A percentile compares a stretch with the other conserved stretches of the same genome.
phyloP scores from a whole-genome alignment of 495 filamentous ascomycete species.

The Podospora comata region DNA sequence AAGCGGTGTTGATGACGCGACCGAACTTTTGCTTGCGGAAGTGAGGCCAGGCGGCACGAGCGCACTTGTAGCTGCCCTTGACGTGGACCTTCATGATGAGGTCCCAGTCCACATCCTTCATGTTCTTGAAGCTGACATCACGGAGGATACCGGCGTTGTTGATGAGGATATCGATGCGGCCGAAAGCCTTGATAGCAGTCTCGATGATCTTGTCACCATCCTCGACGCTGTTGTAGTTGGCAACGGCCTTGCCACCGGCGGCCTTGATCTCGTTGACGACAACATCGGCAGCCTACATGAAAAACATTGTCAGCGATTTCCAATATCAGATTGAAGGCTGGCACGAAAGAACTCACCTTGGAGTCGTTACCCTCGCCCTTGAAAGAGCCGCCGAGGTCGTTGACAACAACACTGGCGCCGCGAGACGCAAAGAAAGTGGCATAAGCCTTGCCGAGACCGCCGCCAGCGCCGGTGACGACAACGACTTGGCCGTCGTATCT shows the following conservation, averaged over 20 bases:
- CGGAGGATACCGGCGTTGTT: conserved; percentile 98
- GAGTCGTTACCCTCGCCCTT: conserved; percentile 87
- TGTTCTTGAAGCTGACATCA: conserved; percentile 98
- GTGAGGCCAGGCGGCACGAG: conserved; percentile 93
- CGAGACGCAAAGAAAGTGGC: conserved; percentile 86
- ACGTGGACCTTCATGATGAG: conserved; percentile 90
- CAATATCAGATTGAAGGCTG: no score
- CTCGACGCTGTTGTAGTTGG: conserved; percentile 97
- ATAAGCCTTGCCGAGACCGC: conserved; percentile 91
- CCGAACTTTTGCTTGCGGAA: conserved; percentile 99
- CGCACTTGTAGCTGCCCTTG: conserved; percentile 94
- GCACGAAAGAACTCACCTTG: conserved; percentile 55
- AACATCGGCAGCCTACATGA: conserved; percentile 77
- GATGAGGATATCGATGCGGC: conserved; percentile 89
- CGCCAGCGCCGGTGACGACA: conserved; percentile 94
- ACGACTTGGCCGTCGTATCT: conserved; percentile 95
- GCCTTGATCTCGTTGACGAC: conserved; percentile 93
- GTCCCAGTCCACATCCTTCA: conserved; percentile 97
- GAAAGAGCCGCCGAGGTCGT: conserved; percentile 92
- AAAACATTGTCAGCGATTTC: not conserved
- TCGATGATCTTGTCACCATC: conserved; percentile 94
- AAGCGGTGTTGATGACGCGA: conserved; percentile 92
- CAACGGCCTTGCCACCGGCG: conserved; percentile 91
- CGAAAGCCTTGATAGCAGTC: conserved; percentile 88
- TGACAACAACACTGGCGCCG: conserved; percentile 95